Conservation (phyloP, 257 asterid species). For the Nicotiana obtusifolia region DNA sequence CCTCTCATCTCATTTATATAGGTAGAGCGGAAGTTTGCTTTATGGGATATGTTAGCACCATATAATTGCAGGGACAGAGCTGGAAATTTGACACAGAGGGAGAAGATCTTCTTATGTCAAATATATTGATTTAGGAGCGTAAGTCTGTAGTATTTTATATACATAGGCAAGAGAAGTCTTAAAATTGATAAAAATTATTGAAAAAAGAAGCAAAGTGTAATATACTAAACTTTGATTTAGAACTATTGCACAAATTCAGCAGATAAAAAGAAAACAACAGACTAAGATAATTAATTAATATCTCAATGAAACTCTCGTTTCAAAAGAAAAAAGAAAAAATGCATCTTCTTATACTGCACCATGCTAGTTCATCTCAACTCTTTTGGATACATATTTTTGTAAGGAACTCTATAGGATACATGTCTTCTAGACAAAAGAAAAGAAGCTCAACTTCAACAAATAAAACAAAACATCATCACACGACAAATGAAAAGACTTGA, state of each 20-base stretch:
- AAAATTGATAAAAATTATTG: background rate
- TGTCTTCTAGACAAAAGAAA: background rate
- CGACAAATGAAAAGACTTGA: background rate
- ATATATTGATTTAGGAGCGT: background rate
- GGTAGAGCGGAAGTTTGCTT: conserved; percentile 1
- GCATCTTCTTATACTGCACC: background rate
- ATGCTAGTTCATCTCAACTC: background rate
- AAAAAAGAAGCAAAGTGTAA: background rate
- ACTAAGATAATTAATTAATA: background rate
- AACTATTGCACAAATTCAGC: background rate
- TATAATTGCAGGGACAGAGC: background rate
- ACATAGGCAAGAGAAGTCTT: background rate
- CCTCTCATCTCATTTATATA: background rate
- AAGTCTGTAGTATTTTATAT: background rate
- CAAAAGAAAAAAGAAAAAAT: background rate
- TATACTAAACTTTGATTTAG: background rate
- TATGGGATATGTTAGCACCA: background rate
- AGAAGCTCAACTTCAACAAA: background rate
- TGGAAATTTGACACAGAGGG: background rate
- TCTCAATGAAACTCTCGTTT: background rate
- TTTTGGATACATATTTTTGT: background rate
- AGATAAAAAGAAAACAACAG: background rate
- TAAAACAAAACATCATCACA: background rate
- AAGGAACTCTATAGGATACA: background rate
- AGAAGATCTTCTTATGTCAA: background rate